Conservation (phyloP, 208 protist species). For the Strigomonas culicis region DNA sequence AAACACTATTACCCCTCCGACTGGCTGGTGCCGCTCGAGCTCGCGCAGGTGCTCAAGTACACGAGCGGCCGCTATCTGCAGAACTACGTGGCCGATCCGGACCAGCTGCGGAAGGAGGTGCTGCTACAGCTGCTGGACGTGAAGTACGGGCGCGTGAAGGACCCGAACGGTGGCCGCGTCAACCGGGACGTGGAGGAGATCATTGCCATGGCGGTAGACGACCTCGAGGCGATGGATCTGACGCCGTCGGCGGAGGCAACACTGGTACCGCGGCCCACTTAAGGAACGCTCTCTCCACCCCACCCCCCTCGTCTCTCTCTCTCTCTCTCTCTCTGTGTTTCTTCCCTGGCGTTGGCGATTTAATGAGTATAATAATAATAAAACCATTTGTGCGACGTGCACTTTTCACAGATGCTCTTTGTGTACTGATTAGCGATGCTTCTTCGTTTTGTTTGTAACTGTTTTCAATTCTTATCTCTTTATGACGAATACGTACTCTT, state of each 20-base stretch:
- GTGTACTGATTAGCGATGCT: not conserved
- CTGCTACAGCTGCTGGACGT: constrained; percentile 80
- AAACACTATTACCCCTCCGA: constrained; percentile 81
- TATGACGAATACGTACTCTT: not conserved
- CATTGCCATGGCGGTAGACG: constrained; percentile 75
- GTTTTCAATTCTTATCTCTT: not conserved
- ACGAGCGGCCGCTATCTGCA: constrained; percentile 69
- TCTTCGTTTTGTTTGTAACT: not conserved
- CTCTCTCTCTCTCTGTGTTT: not conserved
- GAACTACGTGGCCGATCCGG: constrained; percentile 78
- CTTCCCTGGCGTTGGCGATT: too few species aligned
- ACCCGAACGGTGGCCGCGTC: constrained; percentile 55
- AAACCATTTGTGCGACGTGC: not conserved
- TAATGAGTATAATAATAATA: too few species aligned
- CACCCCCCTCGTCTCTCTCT: not conserved
- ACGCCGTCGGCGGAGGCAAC: constrained; percentile 32
- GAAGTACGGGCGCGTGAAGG: constrained; percentile 68
- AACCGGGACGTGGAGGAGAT: constrained; percentile 85
- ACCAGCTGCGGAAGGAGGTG: constrained; percentile 78
- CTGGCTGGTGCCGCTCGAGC: constrained; percentile 83
- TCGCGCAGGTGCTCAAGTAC: constrained; percentile 86
- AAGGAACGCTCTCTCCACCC: not conserved
- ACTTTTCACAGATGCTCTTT: not conserved
- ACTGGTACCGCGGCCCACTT: constrained; percentile 75
- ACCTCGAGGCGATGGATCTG: constrained; percentile 74